Percentiles rank a stretch among this genome's conserved stretches.
phyloP scores from a whole-genome alignment of 2,329 filamentous ascomycete species.

The Grosmannia clavigera region DNA sequence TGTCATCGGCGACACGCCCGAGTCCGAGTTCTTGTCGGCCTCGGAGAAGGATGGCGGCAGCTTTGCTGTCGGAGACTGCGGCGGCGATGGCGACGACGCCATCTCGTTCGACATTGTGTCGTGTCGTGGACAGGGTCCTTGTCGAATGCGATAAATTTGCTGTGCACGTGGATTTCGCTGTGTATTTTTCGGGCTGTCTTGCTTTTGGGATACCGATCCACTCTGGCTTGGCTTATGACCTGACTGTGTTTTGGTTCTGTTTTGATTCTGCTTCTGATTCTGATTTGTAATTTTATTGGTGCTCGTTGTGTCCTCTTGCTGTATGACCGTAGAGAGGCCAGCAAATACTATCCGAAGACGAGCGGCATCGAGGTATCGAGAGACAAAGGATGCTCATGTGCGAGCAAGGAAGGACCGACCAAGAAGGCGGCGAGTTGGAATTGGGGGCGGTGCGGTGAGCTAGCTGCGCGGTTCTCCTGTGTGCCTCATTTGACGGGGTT shows the following conservation, averaged over 20 bases:
- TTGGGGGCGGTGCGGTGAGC: neutral
- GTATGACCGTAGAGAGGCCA: conserved; percentile 29
- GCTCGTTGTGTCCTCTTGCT: neutral
- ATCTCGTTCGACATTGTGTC: neutral
- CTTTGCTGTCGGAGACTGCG: neutral
- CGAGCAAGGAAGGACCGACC: neutral
- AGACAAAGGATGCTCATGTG: conserved; percentile 6
- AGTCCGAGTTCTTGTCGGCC: conserved; percentile 23
- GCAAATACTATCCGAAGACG: conserved; percentile 25
- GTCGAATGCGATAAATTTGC: neutral
- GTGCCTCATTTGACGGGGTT: neutral
- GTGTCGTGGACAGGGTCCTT: neutral
- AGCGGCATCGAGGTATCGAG: conserved; percentile 21
- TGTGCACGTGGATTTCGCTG: neutral
- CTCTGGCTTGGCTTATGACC: neutral
- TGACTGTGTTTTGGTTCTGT: neutral
- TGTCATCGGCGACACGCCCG: conserved; percentile 31
- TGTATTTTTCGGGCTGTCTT: neutral
- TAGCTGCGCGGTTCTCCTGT: neutral
- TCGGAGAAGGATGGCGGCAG: conserved; percentile 4
- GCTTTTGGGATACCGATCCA: neutral
- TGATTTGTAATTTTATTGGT: neutral
- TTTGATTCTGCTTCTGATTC: neutral
- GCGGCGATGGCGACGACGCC: neutral
- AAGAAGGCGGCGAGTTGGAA: neutral